Evolutionary conservation across 192 early-diverging fungal genomes (phyloP).

Genomic region (Backusella luteola): DNA sequence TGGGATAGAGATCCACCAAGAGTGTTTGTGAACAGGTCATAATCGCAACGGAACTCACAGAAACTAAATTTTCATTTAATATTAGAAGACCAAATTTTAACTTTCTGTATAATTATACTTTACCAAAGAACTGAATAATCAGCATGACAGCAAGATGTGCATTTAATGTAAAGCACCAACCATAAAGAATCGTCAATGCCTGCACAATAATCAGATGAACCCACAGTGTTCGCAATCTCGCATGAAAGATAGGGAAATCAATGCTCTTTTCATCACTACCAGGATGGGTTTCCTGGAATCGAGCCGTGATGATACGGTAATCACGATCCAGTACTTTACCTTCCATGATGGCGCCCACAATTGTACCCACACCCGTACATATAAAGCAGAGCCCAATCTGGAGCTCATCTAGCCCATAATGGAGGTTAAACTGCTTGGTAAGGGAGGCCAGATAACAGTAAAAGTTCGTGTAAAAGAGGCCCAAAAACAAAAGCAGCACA

Average conservation of each 20-base stretch:
- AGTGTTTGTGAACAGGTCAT: slow-evolving; percentile 12
- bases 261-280: neutral
- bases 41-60: no score
- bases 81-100: no score
- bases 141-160: neutral
- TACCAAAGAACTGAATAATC: slow-evolving; percentile 17
- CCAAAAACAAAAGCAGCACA: neutral
- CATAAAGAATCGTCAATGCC: slow-evolving; percentile 3
- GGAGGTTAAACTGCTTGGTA: neutral
- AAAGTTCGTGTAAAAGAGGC: neutral
- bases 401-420: slow-evolving; percentile 1
- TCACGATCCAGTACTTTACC: slow-evolving; percentile 2
- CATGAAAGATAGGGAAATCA: slow-evolving; percentile 17
- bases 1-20: slow-evolving; percentile 31
- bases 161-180: neutral
- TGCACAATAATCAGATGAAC: slow-evolving; percentile 12
- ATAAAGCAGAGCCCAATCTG: slow-evolving; percentile 6
- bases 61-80: no score
- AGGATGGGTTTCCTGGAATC: no score
- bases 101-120: no score
- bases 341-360: neutral
- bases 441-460: neutral
- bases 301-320: neutral
- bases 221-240: slow-evolving; percentile 25
- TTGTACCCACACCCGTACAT: neutral